These are phyloP conservation scores for Bauhinia variegata DNA, from an alignment of 306 rosid genomes.

Conservation along the genomic window DNA sequence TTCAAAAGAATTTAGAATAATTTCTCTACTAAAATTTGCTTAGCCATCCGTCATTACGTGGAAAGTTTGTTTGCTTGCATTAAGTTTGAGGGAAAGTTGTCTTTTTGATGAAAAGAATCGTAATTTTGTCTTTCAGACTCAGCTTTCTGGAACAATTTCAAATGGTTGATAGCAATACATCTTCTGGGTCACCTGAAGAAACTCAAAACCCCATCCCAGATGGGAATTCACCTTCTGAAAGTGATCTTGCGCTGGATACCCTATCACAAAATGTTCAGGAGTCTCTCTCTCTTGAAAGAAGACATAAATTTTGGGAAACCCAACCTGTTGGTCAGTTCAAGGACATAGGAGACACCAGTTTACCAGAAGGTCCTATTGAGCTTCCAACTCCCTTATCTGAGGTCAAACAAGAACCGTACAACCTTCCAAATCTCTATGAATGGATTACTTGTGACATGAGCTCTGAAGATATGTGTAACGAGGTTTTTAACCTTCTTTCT, in stretches of 20 bases:
- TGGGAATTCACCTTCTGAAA: conserved; percentile 64
- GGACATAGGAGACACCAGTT: conserved; percentile 68
- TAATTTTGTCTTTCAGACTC: conserved; percentile 37
- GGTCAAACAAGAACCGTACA: conserved; percentile 89
- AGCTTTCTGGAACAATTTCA: conserved; percentile 22
- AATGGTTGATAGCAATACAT: conserved; percentile 69
- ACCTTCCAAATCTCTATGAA: conserved; percentile 82
- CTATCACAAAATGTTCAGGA: conserved; percentile 68
- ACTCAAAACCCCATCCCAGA: conserved; percentile 65
- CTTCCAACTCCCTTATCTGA: conserved; percentile 74
- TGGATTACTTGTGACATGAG: conserved; percentile 89
- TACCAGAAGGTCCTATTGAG: conserved; percentile 86
- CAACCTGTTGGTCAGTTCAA: conserved; percentile 97
- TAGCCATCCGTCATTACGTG: background rate
- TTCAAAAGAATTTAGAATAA: background rate
- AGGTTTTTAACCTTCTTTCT: conserved; percentile 79
- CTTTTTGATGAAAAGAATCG: conserved; percentile 6
- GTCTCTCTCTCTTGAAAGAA: conserved; percentile 68
- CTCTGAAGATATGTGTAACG: conserved; percentile 64
- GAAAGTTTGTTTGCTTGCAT: conserved; percentile 6
- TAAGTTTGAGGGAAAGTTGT: background rate
- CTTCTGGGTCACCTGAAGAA: conserved; percentile 63
- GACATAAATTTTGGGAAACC: conserved; percentile 91
- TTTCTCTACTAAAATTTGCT: conserved; percentile 5
- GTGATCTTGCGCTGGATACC: conserved; percentile 57